Evolutionary conservation across 371 early-diverging fungal species (phyloP).

Genomic region (Mucor ambiguus): DNA sequence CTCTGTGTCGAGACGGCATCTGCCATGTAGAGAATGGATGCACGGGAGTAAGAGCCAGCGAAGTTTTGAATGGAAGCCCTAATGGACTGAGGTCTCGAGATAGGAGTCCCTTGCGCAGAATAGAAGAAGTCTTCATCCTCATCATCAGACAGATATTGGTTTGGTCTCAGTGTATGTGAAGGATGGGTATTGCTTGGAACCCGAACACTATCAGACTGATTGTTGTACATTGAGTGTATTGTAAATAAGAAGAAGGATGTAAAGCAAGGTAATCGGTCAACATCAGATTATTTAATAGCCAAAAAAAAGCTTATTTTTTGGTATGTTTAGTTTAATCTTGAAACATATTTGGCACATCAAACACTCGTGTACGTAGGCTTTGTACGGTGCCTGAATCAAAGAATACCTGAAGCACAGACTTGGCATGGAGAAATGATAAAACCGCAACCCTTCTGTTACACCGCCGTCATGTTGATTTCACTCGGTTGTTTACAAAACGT

Average conservation of each 20-base stretch:
- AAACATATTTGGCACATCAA: constrained; percentile 8
- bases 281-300: not conserved
- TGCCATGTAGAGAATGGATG: constrained; percentile 40
- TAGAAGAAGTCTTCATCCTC: constrained; percentile 16
- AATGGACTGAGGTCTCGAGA: constrained; percentile 30
- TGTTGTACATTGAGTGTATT: constrained; percentile 1
- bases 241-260: constrained; percentile 3
- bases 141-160: not conserved
- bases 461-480: not conserved
- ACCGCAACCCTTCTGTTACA: not conserved
- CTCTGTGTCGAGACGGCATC: constrained; percentile 30
- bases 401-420: constrained; percentile 11
- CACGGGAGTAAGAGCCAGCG: constrained; percentile 47
- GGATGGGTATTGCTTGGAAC: constrained; percentile 42
- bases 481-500: not conserved
- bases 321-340: not conserved
- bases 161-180: constrained; percentile 10
- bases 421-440: not conserved
- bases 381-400: not conserved
- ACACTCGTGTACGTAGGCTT: not conserved
- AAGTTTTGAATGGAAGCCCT: constrained; percentile 31
- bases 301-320: constrained; percentile 1
- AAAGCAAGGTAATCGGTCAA: not conserved
- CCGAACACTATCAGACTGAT: constrained; percentile 16
- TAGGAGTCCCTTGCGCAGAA: constrained; percentile 22